A percentile compares a stretch with the other conserved stretches of the same genome.
Evolutionary conservation across 2,329 filamentous ascomycete species (phyloP).

Genomic region (Pseudocercospora fuligena): DNA sequence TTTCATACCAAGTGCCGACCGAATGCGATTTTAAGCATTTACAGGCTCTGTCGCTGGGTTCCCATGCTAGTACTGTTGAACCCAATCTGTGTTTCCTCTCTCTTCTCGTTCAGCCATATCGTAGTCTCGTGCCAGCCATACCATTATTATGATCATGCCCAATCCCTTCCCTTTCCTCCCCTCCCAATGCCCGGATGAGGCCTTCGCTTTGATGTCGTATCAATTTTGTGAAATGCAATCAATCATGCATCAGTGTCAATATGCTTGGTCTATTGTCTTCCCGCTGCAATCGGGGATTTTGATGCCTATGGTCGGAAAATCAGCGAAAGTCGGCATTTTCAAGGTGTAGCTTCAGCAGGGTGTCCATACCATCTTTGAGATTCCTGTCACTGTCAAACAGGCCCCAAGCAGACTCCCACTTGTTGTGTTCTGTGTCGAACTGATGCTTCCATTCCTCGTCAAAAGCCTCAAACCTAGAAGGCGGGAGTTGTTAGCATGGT

Average conservation of each 20-base stretch:
- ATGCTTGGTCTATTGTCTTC: slow-evolving; percentile 56
- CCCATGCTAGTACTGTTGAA: slow-evolving; percentile 5
- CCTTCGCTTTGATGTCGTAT: neutral
- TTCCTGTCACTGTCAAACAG: slow-evolving; percentile 84
- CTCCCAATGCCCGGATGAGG: neutral
- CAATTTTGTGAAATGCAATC: no score
- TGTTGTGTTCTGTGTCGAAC: slow-evolving; percentile 67
- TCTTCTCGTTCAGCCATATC: neutral
- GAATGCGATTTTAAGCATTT: neutral
- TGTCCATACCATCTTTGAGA: slow-evolving; percentile 68
- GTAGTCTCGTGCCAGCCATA: neutral
- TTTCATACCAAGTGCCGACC: slow-evolving; percentile 1
- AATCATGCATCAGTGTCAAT: slow-evolving; percentile 13
- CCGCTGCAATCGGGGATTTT: slow-evolving; percentile 87
- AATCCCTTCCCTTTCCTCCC: neutral
- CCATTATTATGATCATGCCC: neutral
- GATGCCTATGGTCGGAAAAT: slow-evolving; percentile 46
- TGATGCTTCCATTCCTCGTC: slow-evolving; percentile 92
- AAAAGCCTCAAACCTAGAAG: slow-evolving; percentile 78
- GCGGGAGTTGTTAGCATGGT: slow-evolving; percentile 14
- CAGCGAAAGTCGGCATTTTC: neutral
- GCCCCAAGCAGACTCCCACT: slow-evolving; percentile 97
- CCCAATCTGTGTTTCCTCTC: neutral
- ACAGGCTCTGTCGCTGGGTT: neutral
- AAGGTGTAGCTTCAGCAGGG: neutral